phyloP scores from a whole-genome alignment of 768 basidiomycete genomes.

The Nidularia sp. region DNA sequence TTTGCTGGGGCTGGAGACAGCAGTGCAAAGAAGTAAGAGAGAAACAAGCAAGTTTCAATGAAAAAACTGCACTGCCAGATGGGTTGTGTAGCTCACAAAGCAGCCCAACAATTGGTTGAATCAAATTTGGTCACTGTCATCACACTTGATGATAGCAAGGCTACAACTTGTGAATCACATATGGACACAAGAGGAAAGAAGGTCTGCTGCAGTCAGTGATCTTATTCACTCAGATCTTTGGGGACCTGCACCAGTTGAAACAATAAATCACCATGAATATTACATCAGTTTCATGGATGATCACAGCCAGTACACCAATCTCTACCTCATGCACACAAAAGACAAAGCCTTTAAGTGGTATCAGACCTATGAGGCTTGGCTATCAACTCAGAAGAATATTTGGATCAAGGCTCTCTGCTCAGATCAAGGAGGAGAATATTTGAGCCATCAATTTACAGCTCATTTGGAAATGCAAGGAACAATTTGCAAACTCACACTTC shows the following conservation, averaged over 20 bases:
- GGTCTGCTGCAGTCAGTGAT: slow-evolving; percentile 5
- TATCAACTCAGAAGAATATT: slow-evolving; percentile 17
- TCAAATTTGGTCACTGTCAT: slow-evolving; percentile 16
- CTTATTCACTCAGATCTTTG: slow-evolving; percentile 31
- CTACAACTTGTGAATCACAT: slow-evolving; percentile 14
- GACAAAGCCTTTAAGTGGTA: slow-evolving; percentile 16
- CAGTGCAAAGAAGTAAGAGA: slow-evolving; percentile 4
- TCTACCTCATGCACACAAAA: slow-evolving; percentile 18
- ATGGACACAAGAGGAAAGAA: slow-evolving; percentile 6
- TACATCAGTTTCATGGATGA: slow-evolving; percentile 27
- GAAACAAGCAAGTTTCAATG: slow-evolving; percentile 9
- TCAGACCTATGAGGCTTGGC: slow-evolving; percentile 19
- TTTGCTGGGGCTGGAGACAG: slow-evolving; percentile 6
- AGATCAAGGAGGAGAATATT: slow-evolving; percentile 34
- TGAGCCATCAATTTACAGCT: slow-evolving; percentile 17
- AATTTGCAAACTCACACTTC: slow-evolving; percentile 19
- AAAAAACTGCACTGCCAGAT: slow-evolving; percentile 18
- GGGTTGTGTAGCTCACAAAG: slow-evolving; percentile 15
- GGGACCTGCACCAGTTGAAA: slow-evolving; percentile 24
- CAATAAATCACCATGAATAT: slow-evolving; percentile 14
- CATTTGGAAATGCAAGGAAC: slow-evolving; percentile 27
- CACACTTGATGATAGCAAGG: slow-evolving; percentile 11
- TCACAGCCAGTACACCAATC: slow-evolving; percentile 6
- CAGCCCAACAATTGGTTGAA: slow-evolving; percentile 12
- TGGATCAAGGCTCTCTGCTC: slow-evolving; percentile 23